These are phyloP conservation scores for Hemileia vastatrix DNA, from an alignment of 1,284 basidiomycete species.

Conservation along the genomic window DNA sequence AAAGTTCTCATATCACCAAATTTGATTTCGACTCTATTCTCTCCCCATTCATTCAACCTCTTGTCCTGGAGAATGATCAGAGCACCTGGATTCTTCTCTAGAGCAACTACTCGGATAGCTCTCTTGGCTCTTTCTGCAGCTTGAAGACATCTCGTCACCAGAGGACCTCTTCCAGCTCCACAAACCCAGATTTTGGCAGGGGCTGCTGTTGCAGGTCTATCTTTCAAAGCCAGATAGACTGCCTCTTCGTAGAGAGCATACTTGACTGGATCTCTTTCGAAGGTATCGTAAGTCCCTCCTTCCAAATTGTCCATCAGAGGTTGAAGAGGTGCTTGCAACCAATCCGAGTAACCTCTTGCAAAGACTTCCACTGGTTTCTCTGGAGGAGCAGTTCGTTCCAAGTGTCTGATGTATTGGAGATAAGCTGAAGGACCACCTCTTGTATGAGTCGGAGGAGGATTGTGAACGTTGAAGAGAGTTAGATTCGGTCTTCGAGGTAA, in stretches of 20 bases:
- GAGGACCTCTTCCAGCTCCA: conserved; percentile 86
- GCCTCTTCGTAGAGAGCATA: conserved; percentile 94
- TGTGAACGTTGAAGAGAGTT: neutral
- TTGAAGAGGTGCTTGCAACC: conserved; percentile 86
- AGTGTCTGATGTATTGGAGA: conserved; percentile 58
- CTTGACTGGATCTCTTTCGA: conserved; percentile 95
- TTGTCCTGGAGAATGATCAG: conserved; percentile 77
- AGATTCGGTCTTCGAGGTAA: conserved; percentile 62
- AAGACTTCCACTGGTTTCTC: conserved; percentile 75
- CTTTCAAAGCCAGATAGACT: conserved; percentile 65
- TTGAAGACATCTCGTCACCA: conserved; percentile 76
- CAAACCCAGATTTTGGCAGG: conserved; percentile 65
- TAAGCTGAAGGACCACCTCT: conserved; percentile 79
- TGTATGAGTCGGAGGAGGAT: conserved; percentile 50
- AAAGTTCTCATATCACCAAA: conserved; percentile 90
- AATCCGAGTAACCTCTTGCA: conserved; percentile 87
- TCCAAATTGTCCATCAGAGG: conserved; percentile 95
- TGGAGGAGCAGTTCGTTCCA: conserved; percentile 48
- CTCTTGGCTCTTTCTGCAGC: conserved; percentile 64
- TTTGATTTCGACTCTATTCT: conserved; percentile 67
- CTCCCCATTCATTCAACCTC: conserved; percentile 70
- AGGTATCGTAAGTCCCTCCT: conserved; percentile 90
- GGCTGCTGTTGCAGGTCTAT: conserved; percentile 52
- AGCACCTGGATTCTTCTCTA: conserved; percentile 96
- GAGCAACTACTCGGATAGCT: conserved; percentile 65